Conservation (phyloP, 2,329 filamentous ascomycete genomes). For the Xylariaceae sp. region DNA sequence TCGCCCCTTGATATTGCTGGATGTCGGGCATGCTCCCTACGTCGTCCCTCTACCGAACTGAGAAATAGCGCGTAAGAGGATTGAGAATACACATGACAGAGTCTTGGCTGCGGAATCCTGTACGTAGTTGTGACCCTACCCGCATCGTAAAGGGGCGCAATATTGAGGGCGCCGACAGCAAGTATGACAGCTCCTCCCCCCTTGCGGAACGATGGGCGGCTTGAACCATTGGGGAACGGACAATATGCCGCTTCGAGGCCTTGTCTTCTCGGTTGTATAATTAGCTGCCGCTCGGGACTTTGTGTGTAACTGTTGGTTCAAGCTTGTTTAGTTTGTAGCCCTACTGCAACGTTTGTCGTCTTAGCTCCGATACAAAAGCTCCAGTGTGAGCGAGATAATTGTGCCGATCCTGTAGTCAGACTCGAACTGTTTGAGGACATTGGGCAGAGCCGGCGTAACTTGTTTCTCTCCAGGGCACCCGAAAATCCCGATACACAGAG, state of each 20-base stretch:
- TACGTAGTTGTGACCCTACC: too few relatives aligned
- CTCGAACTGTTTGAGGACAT: neutral
- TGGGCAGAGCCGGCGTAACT: too few relatives aligned
- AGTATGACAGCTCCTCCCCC: neutral
- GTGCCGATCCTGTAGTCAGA: slow-evolving; percentile 1
- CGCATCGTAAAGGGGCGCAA: too few relatives aligned
- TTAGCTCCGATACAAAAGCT: neutral
- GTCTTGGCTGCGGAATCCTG: too few relatives aligned
- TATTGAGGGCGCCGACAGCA: neutral
- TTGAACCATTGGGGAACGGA: neutral
- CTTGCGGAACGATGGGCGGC: too few relatives aligned
- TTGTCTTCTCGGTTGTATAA: slow-evolving; percentile 3
- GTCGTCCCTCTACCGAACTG: neutral
- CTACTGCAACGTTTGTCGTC: slow-evolving; percentile 10
- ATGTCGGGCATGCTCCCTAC: slow-evolving; percentile 7
- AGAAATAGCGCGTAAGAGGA: neutral
- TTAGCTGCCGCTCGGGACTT: neutral
- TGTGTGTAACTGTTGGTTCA: slow-evolving; percentile 4
- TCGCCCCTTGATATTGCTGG: neutral
- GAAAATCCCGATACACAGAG: too few relatives aligned
- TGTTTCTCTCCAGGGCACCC: too few relatives aligned
- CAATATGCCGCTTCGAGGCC: neutral
- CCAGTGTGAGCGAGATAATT: neutral
- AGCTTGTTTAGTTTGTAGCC: slow-evolving; percentile 12
- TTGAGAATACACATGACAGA: too few relatives aligned